These are phyloP conservation scores for Lactarius pseudohatsudake DNA, from an alignment of 768 basidiomycete species.

Conservation along the genomic window DNA sequence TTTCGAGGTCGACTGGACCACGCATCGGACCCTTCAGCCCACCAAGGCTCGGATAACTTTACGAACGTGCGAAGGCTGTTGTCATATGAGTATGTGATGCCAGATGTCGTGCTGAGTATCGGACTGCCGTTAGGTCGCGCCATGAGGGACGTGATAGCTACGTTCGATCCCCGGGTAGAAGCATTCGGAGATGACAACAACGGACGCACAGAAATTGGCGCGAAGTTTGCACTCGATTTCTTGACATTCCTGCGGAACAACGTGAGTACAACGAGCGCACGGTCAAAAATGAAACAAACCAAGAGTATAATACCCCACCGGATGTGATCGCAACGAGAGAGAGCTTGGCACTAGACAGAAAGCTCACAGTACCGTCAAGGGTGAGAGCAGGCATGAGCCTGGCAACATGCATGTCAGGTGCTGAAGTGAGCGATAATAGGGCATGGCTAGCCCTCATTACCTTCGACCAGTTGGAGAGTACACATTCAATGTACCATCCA, in stretches of 20 bases:
- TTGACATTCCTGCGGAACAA: slow-evolving; percentile 64
- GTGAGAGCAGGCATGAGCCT: slow-evolving; percentile 78
- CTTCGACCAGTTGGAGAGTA: slow-evolving; percentile 84
- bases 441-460: slow-evolving; percentile 43
- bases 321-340: slow-evolving; percentile 72
- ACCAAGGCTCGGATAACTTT: slow-evolving; percentile 80
- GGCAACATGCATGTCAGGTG: slow-evolving; percentile 2
- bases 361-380: slow-evolving; percentile 68
- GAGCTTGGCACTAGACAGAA: slow-evolving; percentile 64
- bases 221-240: slow-evolving; percentile 60
- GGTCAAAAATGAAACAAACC: slow-evolving; percentile 47
- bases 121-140: slow-evolving; percentile 82
- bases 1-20: slow-evolving; percentile 77
- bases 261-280: background rate
- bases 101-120: slow-evolving; percentile 71
- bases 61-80: slow-evolving; percentile 63
- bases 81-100: slow-evolving; percentile 82
- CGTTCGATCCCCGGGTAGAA: slow-evolving; percentile 22
- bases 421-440: background rate
- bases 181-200: slow-evolving; percentile 56
- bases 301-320: slow-evolving; percentile 69
- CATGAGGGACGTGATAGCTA: slow-evolving; percentile 58
- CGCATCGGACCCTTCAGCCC: slow-evolving; percentile 75
- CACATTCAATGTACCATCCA: slow-evolving; percentile 78
- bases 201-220: slow-evolving; percentile 60